Evolutionary conservation across 2,329 filamentous ascomycete species (phyloP), one percentile per base, ranked within the genome.

Genomic region (Aspergillus latus): DNA sequence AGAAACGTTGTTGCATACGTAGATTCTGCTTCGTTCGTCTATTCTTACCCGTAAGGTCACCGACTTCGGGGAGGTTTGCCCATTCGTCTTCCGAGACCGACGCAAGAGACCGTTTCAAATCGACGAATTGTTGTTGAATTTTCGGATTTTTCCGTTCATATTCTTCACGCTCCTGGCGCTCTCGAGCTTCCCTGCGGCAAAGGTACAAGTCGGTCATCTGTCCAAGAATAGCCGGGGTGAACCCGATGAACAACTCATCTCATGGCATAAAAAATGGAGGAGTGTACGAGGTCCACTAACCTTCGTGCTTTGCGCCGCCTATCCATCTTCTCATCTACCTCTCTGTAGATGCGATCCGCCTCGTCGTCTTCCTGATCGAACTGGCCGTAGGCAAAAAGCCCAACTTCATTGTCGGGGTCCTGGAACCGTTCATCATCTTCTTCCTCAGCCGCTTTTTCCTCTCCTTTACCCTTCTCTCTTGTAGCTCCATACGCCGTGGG

Each of bases 291-390:
- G 63, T 62, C 56, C 61, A 89, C 88, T 83, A 84, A 93, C 90
- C 90, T 90, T 84, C 93, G 87, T 65, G 84, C 83, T 78, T 88
- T 95, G 61, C 94, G 82, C 64, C 94, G 84, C 76, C 84, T 89
- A 64, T 95, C 92, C 93, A 99, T 97, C 76, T 89, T 93, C 79
- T 97, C 94, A 68, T 99, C 94, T 62, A 99, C 90, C 70, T 91
- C 89, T 68, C 92, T 88, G 78, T 96, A 99, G 68, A 99, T 96
- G 68, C 90, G 84, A 76, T 99, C 94, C 43, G 94, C 94, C 74
- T 99, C 95, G 68, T 99, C 94, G 69, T 99, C 94, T 55, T 99
- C 94, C 72, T 94, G 89, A 73, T 97, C 94, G 78, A 96, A 99
- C 66, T 94, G 89, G 36, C 94, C 94, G 54, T 91, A 93, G 2